Percentiles rank a stretch among this genome's conserved stretches.
phyloP scores from a whole-genome alignment of 2,329 filamentous ascomycete species.

The Grosmannia huntii region DNA sequence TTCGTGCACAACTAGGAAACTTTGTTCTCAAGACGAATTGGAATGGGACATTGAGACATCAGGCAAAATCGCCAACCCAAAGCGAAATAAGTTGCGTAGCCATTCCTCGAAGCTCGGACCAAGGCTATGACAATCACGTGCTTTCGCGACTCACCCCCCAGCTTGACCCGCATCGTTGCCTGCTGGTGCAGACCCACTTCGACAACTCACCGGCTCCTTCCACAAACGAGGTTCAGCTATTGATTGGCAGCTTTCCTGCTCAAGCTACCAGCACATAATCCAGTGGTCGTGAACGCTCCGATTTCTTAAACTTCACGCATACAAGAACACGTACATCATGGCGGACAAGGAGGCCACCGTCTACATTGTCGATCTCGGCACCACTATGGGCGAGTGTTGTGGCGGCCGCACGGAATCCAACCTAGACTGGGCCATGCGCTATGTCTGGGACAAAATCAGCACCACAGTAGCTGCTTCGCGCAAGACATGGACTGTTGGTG shows the following conservation, averaged over 20 bases:
- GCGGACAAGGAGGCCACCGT: conserved; percentile 86
- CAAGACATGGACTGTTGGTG: conserved; percentile 63
- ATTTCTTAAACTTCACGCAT: not conserved
- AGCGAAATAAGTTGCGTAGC: not conserved
- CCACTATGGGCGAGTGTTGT: conserved; percentile 65
- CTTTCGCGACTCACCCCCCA: conserved; percentile 7
- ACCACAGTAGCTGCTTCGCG: conserved; percentile 54
- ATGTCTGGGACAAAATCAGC: conserved; percentile 88
- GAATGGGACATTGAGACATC: not conserved
- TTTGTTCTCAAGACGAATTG: not conserved
- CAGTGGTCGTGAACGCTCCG: not conserved
- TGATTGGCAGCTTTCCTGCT: not conserved
- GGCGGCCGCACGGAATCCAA: conserved; percentile 64
- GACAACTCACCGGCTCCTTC: not conserved
- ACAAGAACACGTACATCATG: conserved; percentile 37
- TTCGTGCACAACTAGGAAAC: not conserved
- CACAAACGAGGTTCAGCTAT: not conserved
- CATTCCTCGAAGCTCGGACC: not conserved
- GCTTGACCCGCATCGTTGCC: conserved; percentile 3
- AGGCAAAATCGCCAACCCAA: not conserved
- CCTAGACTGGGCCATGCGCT: conserved; percentile 79
- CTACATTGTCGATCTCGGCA: conserved; percentile 80
- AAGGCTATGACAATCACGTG: conserved; percentile 4
- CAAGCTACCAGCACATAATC: not conserved
- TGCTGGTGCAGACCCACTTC: conserved; percentile 3